Evolutionary conservation across 306 rosid species (phyloP), one percentile per base, ranked within the genome.

Genomic region (Cucumis hystrix): DNA sequence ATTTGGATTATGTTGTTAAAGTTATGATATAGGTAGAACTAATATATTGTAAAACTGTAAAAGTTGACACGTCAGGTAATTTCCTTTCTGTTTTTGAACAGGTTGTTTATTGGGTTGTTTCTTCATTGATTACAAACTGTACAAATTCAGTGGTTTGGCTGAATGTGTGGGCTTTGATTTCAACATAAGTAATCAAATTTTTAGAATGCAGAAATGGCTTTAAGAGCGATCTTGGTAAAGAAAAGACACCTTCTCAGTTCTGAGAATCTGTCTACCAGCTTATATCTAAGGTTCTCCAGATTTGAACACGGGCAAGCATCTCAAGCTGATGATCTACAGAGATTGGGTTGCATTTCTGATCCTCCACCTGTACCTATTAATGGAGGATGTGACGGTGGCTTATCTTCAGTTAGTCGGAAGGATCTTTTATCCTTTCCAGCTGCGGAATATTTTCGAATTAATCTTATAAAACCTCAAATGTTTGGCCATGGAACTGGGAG

Each of bases 141-240:
- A 67, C 17, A 40, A 40, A 40, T 67, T 67, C 54, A 10, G 33
- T 67, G 52, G 17, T 40, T 67, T 67, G 51, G 54, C 20, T 67
- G 52, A 67, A 21, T 39, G 74, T 67, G 74, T 67, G 74, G 58
- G 20, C 39, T 21, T 45, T 16, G 76, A 71, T 60, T 75, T 75
- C 54, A 37, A 37, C 66, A 10, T 57, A 75, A 35, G 57, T 41
- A 58, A 15, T 49, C 61, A 5, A 9, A 75, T 33, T 0, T 78
- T 14, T 64, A 54, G 75, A 52, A 65, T 65, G 75, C 17, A 17
- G 65, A n/a, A 82, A 93, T 91, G 97, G 96, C 96, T 18, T 85
- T 87, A 2, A 79, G 85, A 83, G 89, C 92, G 20, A 81, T 93
- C 77, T 66, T 87, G 80, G 83, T 87, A 59, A 85, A 89, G 80